These are phyloP conservation scores for Nemania diffusa DNA, from an alignment of 2,329 filamentous ascomycete species.

Conservation along the genomic window DNA sequence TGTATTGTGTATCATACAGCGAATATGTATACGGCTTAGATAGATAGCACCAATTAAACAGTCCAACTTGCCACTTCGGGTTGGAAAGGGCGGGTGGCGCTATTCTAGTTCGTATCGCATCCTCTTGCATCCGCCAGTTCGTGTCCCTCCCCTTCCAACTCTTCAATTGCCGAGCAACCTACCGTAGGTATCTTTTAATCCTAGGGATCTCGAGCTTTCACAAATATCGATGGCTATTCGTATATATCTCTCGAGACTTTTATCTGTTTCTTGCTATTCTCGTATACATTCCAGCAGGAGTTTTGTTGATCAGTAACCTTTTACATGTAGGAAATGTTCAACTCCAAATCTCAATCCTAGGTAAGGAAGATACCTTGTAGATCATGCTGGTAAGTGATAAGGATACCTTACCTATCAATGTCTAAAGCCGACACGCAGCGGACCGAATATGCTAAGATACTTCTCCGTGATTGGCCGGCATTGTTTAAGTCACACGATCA, in stretches of 20 bases:
- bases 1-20: no score
- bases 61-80: constrained; percentile 5
- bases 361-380: no score
- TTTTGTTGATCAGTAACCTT: not conserved
- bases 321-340: no score
- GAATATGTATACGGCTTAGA: not conserved
- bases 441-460: constrained; percentile 42
- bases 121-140: constrained; percentile 13
- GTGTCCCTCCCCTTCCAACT: constrained; percentile 11
- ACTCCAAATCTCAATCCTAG: not conserved
- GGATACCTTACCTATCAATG: not conserved
- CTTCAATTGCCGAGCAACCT: not conserved
- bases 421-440: constrained; percentile 44
- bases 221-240: not conserved
- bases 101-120: constrained; percentile 26
- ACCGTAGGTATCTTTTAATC: not conserved
- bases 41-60: not conserved
- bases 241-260: not conserved
- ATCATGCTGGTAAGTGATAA: not conserved
- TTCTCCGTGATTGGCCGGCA: constrained; percentile 38
- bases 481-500: constrained; percentile 34
- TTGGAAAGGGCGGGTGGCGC: constrained; percentile 17
- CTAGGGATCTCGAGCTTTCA: not conserved
- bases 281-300: not conserved
- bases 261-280: not conserved